phyloP scores from a whole-genome alignment of 1,284 basidiomycete genomes.

The Pterulicium gracile region DNA sequence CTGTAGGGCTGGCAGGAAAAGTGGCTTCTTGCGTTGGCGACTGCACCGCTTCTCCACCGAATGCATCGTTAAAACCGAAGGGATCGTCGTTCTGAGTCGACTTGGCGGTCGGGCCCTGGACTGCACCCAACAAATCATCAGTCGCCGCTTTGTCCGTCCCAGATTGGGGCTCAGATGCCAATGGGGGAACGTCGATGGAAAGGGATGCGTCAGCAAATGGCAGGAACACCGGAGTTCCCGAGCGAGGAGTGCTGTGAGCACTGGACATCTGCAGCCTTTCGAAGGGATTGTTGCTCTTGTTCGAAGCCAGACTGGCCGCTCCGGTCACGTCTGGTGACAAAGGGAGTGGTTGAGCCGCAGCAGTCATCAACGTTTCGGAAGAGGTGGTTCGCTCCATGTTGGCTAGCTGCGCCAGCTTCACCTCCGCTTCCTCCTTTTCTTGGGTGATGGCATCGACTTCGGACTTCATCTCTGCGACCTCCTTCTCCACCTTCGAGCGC shows the following conservation, averaged over 20 bases:
- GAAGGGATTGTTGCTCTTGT: conserved; percentile 91
- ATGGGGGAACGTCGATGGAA: conserved; percentile 19
- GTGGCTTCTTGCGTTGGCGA: conserved; percentile 13
- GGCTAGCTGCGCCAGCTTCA: conserved; percentile 17
- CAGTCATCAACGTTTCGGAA: conserved; percentile 44
- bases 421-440: conserved; percentile 50
- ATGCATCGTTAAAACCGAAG: conserved; percentile 46
- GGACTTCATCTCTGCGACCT: conserved; percentile 52
- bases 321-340: conserved; percentile 47
- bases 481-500: conserved; percentile 59
- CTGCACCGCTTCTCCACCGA: conserved; percentile 17
- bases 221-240: conserved; percentile 44
- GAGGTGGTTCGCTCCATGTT: conserved; percentile 20
- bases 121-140: conserved; percentile 8
- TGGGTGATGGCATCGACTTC: conserved; percentile 42
- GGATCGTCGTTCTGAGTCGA: conserved; percentile 30
- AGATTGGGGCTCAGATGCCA: conserved; percentile 15
- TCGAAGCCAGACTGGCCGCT: conserved; percentile 22
- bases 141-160: conserved; percentile 11
- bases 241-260: conserved; percentile 23
- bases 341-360: conserved; percentile 61
- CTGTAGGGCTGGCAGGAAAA: too few relatives aligned
- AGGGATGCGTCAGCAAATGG: conserved; percentile 33
- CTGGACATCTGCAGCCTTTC: conserved; percentile 45
- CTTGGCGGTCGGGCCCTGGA: conserved; percentile 6